Evolutionary conservation across 2,329 filamentous ascomycete genomes (phyloP).

Genomic region (Aspergillus sp.): DNA sequence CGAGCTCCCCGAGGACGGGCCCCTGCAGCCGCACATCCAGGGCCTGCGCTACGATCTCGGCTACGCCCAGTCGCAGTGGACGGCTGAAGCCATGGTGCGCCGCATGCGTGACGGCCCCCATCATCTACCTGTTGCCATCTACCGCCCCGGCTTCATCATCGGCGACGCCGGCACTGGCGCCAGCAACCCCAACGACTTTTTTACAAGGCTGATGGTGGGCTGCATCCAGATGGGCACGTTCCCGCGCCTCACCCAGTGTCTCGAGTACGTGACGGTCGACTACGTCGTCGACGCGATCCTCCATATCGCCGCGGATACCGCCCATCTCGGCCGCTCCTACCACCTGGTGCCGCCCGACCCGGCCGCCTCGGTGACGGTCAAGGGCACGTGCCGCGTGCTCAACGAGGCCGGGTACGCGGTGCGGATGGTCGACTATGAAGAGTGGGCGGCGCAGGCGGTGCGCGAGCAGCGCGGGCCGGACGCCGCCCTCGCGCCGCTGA

Average conservation of each 20-base stretch:
- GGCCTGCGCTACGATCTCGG: conserved; percentile 54
- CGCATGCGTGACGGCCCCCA: conserved; percentile 62
- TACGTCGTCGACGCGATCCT: conserved; percentile 10
- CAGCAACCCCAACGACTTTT: conserved; percentile 1
- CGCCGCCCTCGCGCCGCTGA: conserved; percentile 7
- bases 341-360: conserved; percentile 8
- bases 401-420: conserved; percentile 10
- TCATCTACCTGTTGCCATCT: conserved; percentile 67
- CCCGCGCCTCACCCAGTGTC: background rate
- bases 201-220: background rate
- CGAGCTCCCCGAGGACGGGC: conserved; percentile 6
- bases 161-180: background rate
- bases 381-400: conserved; percentile 7
- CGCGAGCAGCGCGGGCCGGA: conserved; percentile 1
- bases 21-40: conserved; percentile 8
- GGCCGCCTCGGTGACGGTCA: conserved; percentile 3
- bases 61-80: conserved; percentile 8
- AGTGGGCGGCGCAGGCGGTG: conserved; percentile 7
- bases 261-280: conserved; percentile 4
- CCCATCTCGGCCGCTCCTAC: conserved; percentile 7
- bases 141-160: conserved; percentile 34
- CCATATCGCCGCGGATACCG: conserved; percentile 10
- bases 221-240: background rate
- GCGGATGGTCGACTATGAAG: conserved; percentile 5
- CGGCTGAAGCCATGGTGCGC: conserved; percentile 59